These are phyloP conservation scores for Akanthomyces dipterigenus DNA, from an alignment of 2,329 filamentous ascomycete species.

Conservation along the genomic window DNA sequence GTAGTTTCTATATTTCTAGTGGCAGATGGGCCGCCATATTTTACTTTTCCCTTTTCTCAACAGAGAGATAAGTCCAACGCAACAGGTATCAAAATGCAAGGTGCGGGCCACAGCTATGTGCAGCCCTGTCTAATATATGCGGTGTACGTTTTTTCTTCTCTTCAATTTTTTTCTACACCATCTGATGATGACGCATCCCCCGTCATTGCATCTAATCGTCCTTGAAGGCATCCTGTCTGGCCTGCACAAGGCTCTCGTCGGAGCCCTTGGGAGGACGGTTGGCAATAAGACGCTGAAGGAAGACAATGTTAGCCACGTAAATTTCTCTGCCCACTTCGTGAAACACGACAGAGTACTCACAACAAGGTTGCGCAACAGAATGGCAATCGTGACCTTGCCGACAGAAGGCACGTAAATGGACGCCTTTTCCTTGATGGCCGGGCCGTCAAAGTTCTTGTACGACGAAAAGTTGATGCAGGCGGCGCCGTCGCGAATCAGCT, in stretches of 20 bases:
- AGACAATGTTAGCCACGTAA: not conserved
- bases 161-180: not conserved
- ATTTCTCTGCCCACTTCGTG: not conserved
- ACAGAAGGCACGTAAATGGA: conserved; percentile 96
- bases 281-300: conserved; percentile 41
- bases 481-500: conserved; percentile 77
- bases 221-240: conserved; percentile 35
- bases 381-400: conserved; percentile 94
- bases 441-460: conserved; percentile 82
- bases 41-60: not conserved
- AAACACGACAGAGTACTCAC: conserved; percentile 45
- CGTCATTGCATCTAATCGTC: conserved; percentile 24
- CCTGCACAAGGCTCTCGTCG: conserved; percentile 28
- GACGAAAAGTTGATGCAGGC: conserved; percentile 99
- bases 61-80: not conserved
- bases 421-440: conserved; percentile 87
- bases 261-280: conserved; percentile 38
- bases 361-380: conserved; percentile 81
- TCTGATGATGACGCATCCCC: not conserved
- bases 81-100: conserved; percentile 4
- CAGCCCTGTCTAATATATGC: conserved; percentile 1
- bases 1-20: not conserved
- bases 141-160: not conserved
- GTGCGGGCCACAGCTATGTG: not conserved
- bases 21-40: not conserved